These are phyloP conservation scores for Saksenaea oblongispora DNA, from an alignment of 371 early-diverging fungal genomes.

Conservation along the genomic window DNA sequence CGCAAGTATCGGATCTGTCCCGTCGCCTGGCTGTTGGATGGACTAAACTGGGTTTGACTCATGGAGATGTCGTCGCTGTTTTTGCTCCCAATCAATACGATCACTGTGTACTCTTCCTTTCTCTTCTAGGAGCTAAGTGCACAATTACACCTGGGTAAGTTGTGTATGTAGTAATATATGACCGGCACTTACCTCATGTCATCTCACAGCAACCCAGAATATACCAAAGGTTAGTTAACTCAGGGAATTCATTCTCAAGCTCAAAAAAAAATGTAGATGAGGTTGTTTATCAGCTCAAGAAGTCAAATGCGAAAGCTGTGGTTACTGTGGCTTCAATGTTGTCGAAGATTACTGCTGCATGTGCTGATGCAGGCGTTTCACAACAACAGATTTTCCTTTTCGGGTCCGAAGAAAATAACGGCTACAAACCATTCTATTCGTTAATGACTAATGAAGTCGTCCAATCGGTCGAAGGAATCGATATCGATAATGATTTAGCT, in stretches of 20 bases:
- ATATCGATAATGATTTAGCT: conserved; percentile 48
- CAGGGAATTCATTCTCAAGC: not conserved
- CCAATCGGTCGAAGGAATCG: conserved; percentile 13
- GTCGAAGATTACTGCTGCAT: conserved; percentile 44
- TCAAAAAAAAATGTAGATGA: conserved; percentile 44
- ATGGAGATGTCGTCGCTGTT: conserved; percentile 73
- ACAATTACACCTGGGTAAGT: conserved; percentile 42
- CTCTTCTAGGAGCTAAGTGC: conserved; percentile 40
- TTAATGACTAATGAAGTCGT: conserved; percentile 5
- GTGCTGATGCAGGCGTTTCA: conserved; percentile 50
- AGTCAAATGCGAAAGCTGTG: conserved; percentile 62
- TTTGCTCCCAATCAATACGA: conserved; percentile 69
- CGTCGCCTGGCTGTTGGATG: conserved; percentile 68
- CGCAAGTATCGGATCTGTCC: conserved; percentile 52
- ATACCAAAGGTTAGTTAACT: conserved; percentile 37
- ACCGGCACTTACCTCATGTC: not conserved
- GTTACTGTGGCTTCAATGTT: conserved; percentile 50
- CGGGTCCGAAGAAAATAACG: conserved; percentile 35
- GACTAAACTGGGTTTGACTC: conserved; percentile 55
- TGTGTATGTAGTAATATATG: not conserved
- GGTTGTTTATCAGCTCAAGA: conserved; percentile 68
- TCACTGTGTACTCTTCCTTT: conserved; percentile 41
- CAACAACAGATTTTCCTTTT: conserved; percentile 54
- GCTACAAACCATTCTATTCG: conserved; percentile 15
- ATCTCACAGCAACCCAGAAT: conserved; percentile 34